Evolutionary conservation across 257 asterid species (phyloP), one percentile per base, ranked within the genome.

Genomic region (Scutellaria minor): DNA sequence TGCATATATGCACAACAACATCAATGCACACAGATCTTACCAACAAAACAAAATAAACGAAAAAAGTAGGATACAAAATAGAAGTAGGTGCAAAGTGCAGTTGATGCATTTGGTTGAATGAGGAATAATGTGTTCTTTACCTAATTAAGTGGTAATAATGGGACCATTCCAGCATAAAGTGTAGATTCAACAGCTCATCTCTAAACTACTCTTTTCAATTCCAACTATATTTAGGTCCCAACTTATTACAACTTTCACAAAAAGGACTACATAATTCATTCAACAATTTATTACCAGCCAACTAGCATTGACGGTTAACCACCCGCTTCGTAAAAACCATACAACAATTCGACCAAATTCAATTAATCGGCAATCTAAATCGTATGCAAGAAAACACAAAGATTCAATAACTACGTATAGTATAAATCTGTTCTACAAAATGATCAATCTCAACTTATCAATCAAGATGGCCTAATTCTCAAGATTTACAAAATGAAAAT

Each of bases 211-310:
- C 18, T 47, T 47, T 5, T 11, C 12, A 47, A 47, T 64, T 46
- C 73, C 64, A 68, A 68, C 77, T 42, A 64, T 13, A 39, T 70
- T 56, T 44, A 70, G 66, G 66, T 70, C 60, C 70, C 37, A 61
- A 60, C 48, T 60, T 3, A 15, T 48, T 18, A 35, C 39, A 62
- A 48, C 46, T 20, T 57, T 66, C 68, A 74, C 65, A 1, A 37
- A 5, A 14, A 53, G 7, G 61, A 7, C 44, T 37, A 67, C 50
- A 18, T 45, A 66, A 20, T 40, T 22, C 57, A 47, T 13, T 24
- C 53, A 56, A 51, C 45, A 57, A 70, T 64, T 37, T 20, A 54
- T 62, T 56, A 55, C 65, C 51, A 57, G 35, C 9, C 50, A 39
- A 67, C 72, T n/a, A 66, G 70, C 13, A 60, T 39, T 50, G 39